A percentile compares a stretch with the other conserved stretches of the same genome.
Conservation (phyloP, 2,329 filamentous ascomycete genomes). For the Penicillium brevicompactum region DNA sequence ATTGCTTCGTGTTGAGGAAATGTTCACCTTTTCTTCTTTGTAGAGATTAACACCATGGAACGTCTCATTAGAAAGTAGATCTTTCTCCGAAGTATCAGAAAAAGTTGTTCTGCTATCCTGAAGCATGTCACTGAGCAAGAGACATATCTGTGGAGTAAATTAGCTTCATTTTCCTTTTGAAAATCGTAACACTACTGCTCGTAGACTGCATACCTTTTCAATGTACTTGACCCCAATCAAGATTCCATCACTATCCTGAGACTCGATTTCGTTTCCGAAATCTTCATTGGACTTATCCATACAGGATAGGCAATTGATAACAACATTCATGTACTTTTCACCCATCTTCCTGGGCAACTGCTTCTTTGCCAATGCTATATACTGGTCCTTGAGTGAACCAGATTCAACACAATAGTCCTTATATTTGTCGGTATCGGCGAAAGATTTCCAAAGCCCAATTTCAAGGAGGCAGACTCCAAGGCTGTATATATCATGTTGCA, state of each 20-base stretch:
- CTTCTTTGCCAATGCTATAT: background rate
- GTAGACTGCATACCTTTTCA: background rate
- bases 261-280: background rate
- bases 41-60: no score
- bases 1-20: no score
- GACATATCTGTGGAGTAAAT: no score
- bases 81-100: no score
- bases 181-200: no score
- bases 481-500: conserved; percentile 61
- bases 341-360: background rate
- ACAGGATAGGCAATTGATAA: background rate
- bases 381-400: background rate
- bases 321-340: background rate
- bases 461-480: conserved; percentile 56
- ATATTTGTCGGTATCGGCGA: background rate
- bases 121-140: no score
- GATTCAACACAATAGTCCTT: background rate
- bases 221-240: background rate
- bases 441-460: conserved; percentile 43
- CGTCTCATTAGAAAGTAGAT: no score
- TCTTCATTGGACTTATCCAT: background rate
- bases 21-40: no score
- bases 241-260: background rate
- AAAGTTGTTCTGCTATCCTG: no score
- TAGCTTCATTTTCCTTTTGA: no score